These are phyloP conservation scores for Thalassiosira allenii DNA, from an alignment of 352 stramenopile genomes.

Conservation along the genomic window DNA sequence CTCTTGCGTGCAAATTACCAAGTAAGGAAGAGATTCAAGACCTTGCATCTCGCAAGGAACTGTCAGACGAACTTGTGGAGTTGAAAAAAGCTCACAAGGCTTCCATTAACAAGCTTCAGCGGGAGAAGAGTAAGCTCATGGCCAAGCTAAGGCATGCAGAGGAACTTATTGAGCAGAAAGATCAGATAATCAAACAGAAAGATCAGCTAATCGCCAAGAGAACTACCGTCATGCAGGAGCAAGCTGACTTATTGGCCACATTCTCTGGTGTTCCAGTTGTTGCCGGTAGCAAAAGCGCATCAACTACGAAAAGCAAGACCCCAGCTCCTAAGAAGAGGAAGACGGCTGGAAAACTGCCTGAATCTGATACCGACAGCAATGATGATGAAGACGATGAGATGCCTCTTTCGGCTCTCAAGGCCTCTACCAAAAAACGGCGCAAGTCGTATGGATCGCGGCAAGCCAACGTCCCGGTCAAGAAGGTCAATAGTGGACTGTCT, in stretches of 20 bases:
- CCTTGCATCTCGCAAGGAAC: slow-evolving; percentile 41
- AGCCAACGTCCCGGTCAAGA: background rate
- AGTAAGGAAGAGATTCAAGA: slow-evolving; percentile 41
- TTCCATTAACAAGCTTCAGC: slow-evolving; percentile 34
- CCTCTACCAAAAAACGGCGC: slow-evolving; percentile 4
- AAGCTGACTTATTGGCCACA: slow-evolving; percentile 19
- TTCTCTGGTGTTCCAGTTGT: no score
- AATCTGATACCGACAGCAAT: slow-evolving; percentile 6
- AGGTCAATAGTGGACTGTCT: no score
- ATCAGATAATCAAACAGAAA: slow-evolving; percentile 42
- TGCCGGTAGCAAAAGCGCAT: background rate
- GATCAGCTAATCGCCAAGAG: slow-evolving; percentile 11
- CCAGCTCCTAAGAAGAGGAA: slow-evolving; percentile 37
- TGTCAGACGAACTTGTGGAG: slow-evolving; percentile 45
- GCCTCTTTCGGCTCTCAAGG: slow-evolving; percentile 42
- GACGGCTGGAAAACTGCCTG: no score
- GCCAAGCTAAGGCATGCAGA: slow-evolving; percentile 26
- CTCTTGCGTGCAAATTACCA: slow-evolving; percentile 31
- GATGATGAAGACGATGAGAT: slow-evolving; percentile 31
- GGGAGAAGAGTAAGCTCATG: slow-evolving; percentile 34
- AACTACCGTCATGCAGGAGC: slow-evolving; percentile 19
- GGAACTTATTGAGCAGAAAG: slow-evolving; percentile 35
- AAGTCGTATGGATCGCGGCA: slow-evolving; percentile 15
- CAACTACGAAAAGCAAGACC: slow-evolving; percentile 8
- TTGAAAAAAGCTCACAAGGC: slow-evolving; percentile 27